These are phyloP conservation scores for Sanghuangporus weigelae DNA, from an alignment of 1,284 basidiomycete species.

Conservation along the genomic window DNA sequence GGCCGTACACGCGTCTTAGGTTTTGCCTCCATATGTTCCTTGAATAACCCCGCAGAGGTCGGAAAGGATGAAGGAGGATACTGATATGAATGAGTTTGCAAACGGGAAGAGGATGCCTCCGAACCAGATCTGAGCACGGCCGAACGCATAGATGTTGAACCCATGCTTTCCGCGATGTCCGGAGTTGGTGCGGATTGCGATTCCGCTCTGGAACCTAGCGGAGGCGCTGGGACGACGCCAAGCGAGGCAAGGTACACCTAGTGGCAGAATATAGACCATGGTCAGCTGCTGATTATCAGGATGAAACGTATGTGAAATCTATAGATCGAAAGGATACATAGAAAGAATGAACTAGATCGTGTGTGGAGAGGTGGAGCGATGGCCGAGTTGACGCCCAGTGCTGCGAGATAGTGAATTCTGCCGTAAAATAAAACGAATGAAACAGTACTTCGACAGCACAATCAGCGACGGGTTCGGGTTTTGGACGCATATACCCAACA, in stretches of 20 bases:
- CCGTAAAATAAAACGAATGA: not conserved
- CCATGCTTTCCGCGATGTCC: not conserved
- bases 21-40: not conserved
- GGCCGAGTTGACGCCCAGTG: not conserved
- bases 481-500: not conserved
- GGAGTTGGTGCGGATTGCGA: not conserved
- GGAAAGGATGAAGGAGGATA: constrained; percentile 11
- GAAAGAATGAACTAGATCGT: too few species aligned
- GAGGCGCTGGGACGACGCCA: not conserved
- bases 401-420: not conserved
- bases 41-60: not conserved
- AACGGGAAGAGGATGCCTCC: not conserved
- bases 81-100: constrained; percentile 8
- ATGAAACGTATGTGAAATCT: not conserved
- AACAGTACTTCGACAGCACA: not conserved
- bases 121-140: not conserved
- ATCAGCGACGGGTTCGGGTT: not conserved
- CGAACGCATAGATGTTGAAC: not conserved
- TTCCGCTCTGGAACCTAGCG: not conserved
- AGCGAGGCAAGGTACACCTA: constrained; percentile 16
- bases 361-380: too few species aligned
- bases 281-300: not conserved
- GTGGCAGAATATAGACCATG: not conserved
- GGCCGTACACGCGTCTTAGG: not conserved
- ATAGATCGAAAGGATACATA: not conserved